Evolutionary conservation across 257 asterid species (phyloP).

Genomic region (Plantago major): DNA sequence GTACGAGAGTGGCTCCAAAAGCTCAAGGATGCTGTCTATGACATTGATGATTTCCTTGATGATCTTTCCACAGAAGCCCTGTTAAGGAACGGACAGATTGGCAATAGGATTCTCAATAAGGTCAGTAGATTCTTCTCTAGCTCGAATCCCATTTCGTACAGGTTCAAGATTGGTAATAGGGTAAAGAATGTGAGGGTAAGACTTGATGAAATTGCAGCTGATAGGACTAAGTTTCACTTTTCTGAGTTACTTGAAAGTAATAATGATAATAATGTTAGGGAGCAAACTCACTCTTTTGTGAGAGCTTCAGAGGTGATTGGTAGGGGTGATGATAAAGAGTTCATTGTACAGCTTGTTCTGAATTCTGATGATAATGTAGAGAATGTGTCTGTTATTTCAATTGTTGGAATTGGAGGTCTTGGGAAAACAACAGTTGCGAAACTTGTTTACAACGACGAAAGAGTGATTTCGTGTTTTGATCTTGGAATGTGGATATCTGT

Average conservation of each 20-base stretch:
- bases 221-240: slow-evolving; percentile 42
- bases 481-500: slow-evolving; percentile 49
- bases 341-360: slow-evolving; percentile 31
- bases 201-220: slow-evolving; percentile 42
- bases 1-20: no score
- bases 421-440: slow-evolving; percentile 53
- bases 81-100: no score
- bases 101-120: no score
- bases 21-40: no score
- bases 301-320: slow-evolving; percentile 49
- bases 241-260: slow-evolving; percentile 21
- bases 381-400: slow-evolving; percentile 37
- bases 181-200: slow-evolving; percentile 27
- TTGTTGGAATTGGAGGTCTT: slow-evolving; percentile 51
- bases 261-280: slow-evolving; percentile 24
- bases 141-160: slow-evolving; percentile 22
- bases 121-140: slow-evolving; percentile 33
- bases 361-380: slow-evolving; percentile 21
- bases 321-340: slow-evolving; percentile 42
- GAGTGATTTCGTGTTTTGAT: slow-evolving; percentile 31
- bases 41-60: no score
- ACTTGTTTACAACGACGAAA: slow-evolving; percentile 38
- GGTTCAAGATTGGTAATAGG: slow-evolving; percentile 35
- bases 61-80: no score
- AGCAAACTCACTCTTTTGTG: slow-evolving; percentile 54